Percentiles rank a stretch among this genome's conserved stretches.
phyloP scores from a whole-genome alignment of 2,329 filamentous ascomycete species.

The Sporothrix humicola region DNA sequence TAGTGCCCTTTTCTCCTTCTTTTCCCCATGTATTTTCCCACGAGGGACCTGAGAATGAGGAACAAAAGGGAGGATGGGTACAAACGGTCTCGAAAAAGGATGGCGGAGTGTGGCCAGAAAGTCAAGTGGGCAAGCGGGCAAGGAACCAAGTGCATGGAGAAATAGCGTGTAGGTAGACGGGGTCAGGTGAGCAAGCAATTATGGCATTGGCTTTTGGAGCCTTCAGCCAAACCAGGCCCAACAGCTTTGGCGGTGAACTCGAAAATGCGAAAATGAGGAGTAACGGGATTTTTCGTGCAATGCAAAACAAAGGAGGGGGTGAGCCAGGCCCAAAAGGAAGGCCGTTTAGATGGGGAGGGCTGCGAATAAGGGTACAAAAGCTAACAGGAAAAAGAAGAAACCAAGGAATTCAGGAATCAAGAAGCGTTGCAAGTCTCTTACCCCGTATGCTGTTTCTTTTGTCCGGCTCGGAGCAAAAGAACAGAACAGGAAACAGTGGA shows the following conservation, averaged over 20 bases:
- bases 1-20: background rate
- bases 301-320: background rate
- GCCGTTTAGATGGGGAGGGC: background rate
- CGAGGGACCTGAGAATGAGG: slow-evolving; percentile 3
- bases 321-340: background rate
- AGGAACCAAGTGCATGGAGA: background rate
- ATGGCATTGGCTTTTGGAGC: background rate
- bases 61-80: background rate
- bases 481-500: background rate
- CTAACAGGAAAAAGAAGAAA: background rate
- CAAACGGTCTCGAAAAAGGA: slow-evolving; percentile 3
- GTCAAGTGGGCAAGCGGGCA: slow-evolving; percentile 17
- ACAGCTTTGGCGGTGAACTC: slow-evolving; percentile 34
- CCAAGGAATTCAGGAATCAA: background rate
- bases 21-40: slow-evolving; percentile 7
- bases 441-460: background rate
- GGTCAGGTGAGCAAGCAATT: slow-evolving; percentile 33
- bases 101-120: slow-evolving; percentile 13
- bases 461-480: background rate
- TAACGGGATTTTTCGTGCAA: slow-evolving; percentile 2
- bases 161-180: background rate
- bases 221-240: slow-evolving; percentile 12
- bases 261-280: slow-evolving; percentile 25
- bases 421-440: background rate
- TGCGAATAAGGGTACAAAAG: background rate